Evolutionary conservation across 345 rosid genomes (phyloP).

Genomic region (Gossypium herbaceum): DNA sequence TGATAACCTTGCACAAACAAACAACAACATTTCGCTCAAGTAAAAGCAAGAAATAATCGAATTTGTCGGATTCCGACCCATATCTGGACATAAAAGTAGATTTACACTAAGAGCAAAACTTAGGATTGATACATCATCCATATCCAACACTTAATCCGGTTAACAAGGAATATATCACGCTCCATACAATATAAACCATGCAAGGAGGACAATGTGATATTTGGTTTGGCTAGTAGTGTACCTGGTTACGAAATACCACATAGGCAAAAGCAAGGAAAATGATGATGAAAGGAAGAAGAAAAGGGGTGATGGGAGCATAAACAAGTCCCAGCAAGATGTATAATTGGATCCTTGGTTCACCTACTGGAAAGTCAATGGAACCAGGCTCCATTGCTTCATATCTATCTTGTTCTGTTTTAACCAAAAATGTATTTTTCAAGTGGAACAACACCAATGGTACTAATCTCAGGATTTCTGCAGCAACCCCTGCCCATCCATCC

Average conservation of each 20-base stretch:
- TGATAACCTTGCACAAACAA: constrained; percentile 58
- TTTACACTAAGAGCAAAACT: no score
- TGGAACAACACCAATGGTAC: constrained; percentile 73
- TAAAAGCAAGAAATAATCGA: no score
- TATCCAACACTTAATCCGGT: no score
- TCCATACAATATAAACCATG: neutral
- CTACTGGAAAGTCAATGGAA: constrained; percentile 48
- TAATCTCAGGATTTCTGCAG: constrained; percentile 85
- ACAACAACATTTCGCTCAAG: neutral
- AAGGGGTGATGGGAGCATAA: constrained; percentile 69
- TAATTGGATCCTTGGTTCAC: constrained; percentile 81
- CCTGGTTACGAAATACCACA: constrained; percentile 89
- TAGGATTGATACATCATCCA: no score
- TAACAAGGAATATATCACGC: no score
- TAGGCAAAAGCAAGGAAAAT: constrained; percentile 81
- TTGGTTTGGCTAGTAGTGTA: constrained; percentile 22
- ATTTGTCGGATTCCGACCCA: no score
- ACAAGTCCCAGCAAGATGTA: constrained; percentile 88
- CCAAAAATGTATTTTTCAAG: constrained; percentile 76
- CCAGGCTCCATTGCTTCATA: constrained; percentile 95
- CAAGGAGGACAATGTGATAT: neutral
- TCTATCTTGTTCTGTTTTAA: constrained; percentile 85
- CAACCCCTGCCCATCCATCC: constrained; percentile 97
- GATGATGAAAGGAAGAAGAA: constrained; percentile 79
- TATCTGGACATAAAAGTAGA: no score